phyloP scores from a whole-genome alignment of 352 stramenopile genomes.

The Elongisporangium anandrum region DNA sequence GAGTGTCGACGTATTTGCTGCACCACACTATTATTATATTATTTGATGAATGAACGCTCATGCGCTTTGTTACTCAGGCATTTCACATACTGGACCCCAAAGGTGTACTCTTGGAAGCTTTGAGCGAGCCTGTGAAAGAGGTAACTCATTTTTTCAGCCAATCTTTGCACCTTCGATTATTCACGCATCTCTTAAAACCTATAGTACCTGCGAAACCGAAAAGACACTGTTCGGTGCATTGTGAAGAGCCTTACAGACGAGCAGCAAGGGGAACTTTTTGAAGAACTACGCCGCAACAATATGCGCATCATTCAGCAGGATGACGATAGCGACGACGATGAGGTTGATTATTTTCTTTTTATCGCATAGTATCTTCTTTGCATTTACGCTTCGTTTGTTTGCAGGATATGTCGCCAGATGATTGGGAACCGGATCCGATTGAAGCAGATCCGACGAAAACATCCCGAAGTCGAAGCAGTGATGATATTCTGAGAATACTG shows the following conservation, averaged over 20 bases:
- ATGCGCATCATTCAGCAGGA: slow-evolving; percentile 90
- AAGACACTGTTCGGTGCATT: slow-evolving; percentile 97
- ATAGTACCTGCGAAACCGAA: slow-evolving; percentile 90
- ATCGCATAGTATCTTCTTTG: neutral
- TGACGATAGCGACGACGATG: slow-evolving; percentile 92
- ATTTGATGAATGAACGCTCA: no score
- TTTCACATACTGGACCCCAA: slow-evolving; percentile 93
- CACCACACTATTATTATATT: no score
- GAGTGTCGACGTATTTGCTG: no score
- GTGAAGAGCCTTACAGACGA: slow-evolving; percentile 90
- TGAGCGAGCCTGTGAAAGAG: slow-evolving; percentile 66
- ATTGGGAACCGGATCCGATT: slow-evolving; percentile 90
- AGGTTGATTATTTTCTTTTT: slow-evolving; percentile 31
- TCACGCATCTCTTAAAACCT: neutral
- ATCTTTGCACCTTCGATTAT: no score
- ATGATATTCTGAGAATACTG: slow-evolving; percentile 97
- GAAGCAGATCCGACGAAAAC: slow-evolving; percentile 82
- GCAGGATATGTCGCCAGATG: slow-evolving; percentile 71
- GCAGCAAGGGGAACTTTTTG: slow-evolving; percentile 92
- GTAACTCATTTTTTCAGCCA: no score
- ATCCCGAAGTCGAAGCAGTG: slow-evolving; percentile 69
- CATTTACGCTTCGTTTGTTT: neutral
- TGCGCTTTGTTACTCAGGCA: slow-evolving; percentile 20
- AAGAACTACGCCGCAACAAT: slow-evolving; percentile 92
- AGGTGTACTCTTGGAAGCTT: slow-evolving; percentile 87